Percentiles rank a stretch among this genome's conserved stretches.
These are phyloP conservation scores for Panus rudis DNA, from an alignment of 768 basidiomycete genomes.

Conservation along the genomic window DNA sequence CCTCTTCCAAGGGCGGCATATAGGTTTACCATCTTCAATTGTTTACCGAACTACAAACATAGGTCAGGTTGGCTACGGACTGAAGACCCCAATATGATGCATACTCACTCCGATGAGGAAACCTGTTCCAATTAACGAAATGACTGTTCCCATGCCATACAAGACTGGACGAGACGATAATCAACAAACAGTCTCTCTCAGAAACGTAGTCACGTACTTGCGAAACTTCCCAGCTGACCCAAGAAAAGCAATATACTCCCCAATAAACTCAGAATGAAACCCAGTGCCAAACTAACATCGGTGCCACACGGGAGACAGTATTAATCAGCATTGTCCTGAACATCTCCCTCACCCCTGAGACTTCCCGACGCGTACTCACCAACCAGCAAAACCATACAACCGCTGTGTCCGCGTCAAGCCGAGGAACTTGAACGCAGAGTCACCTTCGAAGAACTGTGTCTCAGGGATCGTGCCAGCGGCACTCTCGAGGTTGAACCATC, in stretches of 20 bases:
- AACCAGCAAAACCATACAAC: slow-evolving; percentile 80
- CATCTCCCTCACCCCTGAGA: not conserved
- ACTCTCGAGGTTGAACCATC: slow-evolving; percentile 83
- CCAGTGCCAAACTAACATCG: slow-evolving; percentile 54
- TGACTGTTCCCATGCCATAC: slow-evolving; percentile 73
- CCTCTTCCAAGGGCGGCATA: not conserved
- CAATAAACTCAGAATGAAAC: slow-evolving; percentile 75
- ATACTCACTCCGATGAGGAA: slow-evolving; percentile 81
- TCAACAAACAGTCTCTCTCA: not conserved
- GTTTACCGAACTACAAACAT: slow-evolving; percentile 57
- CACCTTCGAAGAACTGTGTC: slow-evolving; percentile 80
- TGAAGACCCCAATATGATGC: no score
- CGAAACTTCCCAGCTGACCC: slow-evolving; percentile 61
- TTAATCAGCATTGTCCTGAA: not conserved
- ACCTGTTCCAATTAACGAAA: slow-evolving; percentile 82
- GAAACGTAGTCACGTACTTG: slow-evolving; percentile 44
- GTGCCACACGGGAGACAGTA: not conserved
- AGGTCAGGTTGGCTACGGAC: slow-evolving; percentile 6
- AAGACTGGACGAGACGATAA: slow-evolving; percentile 50
- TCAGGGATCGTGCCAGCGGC: slow-evolving; percentile 60
- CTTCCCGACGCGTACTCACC: slow-evolving; percentile 39
- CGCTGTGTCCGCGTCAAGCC: slow-evolving; percentile 74
- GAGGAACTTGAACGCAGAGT: slow-evolving; percentile 79
- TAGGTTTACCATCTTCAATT: slow-evolving; percentile 64
- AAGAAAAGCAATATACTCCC: slow-evolving; percentile 75